Evolutionary conservation across 495 filamentous ascomycete genomes (phyloP).

Genomic region (Trichoderma asperelloides): DNA sequence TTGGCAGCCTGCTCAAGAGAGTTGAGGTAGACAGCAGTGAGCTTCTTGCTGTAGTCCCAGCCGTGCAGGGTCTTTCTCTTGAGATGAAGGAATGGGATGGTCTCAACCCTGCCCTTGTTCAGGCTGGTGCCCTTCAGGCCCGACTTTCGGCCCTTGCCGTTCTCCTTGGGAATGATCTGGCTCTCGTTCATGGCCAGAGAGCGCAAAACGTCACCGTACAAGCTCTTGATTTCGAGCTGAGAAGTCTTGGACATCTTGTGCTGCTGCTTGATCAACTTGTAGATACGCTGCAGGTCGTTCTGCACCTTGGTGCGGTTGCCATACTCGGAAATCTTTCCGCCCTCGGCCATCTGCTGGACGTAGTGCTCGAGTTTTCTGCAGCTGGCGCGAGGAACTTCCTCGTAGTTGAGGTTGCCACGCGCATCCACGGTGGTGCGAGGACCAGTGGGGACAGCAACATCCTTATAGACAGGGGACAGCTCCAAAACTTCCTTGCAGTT

Average conservation of each 20-base stretch:
- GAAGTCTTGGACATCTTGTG: conserved; percentile 92
- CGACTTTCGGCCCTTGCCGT: conserved; percentile 45
- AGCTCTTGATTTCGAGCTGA: conserved; percentile 84
- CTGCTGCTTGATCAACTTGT: conserved; percentile 95
- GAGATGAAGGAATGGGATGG: conserved; percentile 94
- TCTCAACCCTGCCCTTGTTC: conserved; percentile 77
- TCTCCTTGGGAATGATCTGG: conserved; percentile 86
- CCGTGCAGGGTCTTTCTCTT: conserved; percentile 90
- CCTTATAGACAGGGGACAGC: conserved; percentile 82
- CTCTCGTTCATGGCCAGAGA: conserved; percentile 94
- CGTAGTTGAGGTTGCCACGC: conserved; percentile 79
- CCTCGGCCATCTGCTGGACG: conserved; percentile 96
- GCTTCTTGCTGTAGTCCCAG: conserved; percentile 99
- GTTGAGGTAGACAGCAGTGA: conserved; percentile 86
- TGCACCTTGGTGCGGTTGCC: conserved; percentile 97
- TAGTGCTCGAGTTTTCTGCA: conserved; percentile 98
- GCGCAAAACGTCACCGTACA: conserved; percentile 89
- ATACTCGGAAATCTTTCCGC: conserved; percentile 96
- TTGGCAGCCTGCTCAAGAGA: conserved; percentile 82
- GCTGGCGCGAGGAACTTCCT: conserved; percentile 78
- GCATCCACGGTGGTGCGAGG: conserved; percentile 85
- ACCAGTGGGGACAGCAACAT: conserved; percentile 84
- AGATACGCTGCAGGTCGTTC: conserved; percentile 85
- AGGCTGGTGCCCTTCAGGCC: conserved; percentile 56
- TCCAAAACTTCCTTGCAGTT: conserved; percentile 91